Conservation (phyloP, 2,329 filamentous ascomycete species). For the Myriosclerotinia duriaeana region DNA sequence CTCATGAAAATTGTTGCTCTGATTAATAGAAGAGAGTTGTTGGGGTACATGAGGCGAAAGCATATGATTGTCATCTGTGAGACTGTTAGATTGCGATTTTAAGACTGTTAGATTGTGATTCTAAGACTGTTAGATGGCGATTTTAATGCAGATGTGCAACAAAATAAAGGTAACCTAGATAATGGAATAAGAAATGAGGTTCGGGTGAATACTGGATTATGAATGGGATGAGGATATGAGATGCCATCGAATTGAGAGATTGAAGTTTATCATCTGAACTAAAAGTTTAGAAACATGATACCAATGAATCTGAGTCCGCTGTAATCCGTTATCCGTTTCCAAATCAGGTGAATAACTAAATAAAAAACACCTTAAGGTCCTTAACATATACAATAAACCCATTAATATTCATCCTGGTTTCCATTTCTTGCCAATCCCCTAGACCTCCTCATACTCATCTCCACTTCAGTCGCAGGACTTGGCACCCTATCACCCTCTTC, state of each 20-base stretch:
- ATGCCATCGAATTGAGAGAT: neutral
- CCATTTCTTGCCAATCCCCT: neutral
- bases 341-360: neutral
- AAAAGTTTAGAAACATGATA: neutral
- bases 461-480: slow-evolving; percentile 52
- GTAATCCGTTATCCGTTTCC: neutral
- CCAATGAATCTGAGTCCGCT: neutral
- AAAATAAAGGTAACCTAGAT: too few species aligned
- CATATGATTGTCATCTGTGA: too few species aligned
- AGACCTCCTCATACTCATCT: neutral
- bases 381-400: neutral
- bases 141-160: too few species aligned
- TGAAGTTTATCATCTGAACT: neutral
- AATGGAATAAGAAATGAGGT: too few species aligned
- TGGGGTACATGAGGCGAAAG: too few species aligned
- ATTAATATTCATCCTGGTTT: neutral
- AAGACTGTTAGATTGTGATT: too few species aligned
- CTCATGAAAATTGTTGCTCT: too few species aligned
- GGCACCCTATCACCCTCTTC: slow-evolving; percentile 52
- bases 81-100: too few species aligned
- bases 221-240: too few species aligned
- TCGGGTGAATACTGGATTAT: too few species aligned
- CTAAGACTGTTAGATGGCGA: too few species aligned
- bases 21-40: too few species aligned
- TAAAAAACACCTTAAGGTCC: neutral